Evolutionary conservation across 1,284 basidiomycete genomes (phyloP), one percentile per base, ranked within the genome.

Genomic region (Ganoderma boninense): DNA sequence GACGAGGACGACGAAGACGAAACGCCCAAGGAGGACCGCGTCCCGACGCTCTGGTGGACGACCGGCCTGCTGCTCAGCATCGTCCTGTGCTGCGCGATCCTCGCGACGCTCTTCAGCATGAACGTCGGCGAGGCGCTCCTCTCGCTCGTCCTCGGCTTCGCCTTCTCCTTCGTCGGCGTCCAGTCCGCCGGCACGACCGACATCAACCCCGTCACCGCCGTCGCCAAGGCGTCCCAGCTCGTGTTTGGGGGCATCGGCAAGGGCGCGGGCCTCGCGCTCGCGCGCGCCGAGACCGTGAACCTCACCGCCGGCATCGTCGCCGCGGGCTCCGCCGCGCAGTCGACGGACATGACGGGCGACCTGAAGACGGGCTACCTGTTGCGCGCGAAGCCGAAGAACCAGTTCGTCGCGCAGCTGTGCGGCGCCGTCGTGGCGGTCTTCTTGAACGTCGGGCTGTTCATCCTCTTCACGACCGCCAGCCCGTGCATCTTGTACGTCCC

Each of bases 321-420:
- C 35, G 88, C 84, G 59, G 89, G 87, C 44, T 85, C 89, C 60
- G 88, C 90, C 29, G 86, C 85, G 29, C 89, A 91, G 78, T 84
- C 89, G 32, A 81, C 86, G 64, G 60, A 62, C n/a, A 42, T 62
- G 60, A 62, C 60, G 71, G 87, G 90, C 38, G 92, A 93, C 76
- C 80, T 93, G 75, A 92, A 92, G 82, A 91, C 92, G 14, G 90
- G 89, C 71, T 91, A 92, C 79, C 84, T 93, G 68, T 84, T 92
- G 14, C 84, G 90, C 59, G 89, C 91, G 42, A 90, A 89, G 74
- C 92, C 91, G 20, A 83, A 81, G 70, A 88, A 87, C 77, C 90
- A 92, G 82, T 92, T 92, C 79, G 84, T 88, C 74, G 89, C 89
- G 52, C 89, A 91, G 80, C 80, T 90, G 4, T 81, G 80, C 66